Evolutionary conservation across 1,284 basidiomycete species (phyloP), one percentile per base, ranked within the genome.

Genomic region (Ustilago cynodontis): DNA sequence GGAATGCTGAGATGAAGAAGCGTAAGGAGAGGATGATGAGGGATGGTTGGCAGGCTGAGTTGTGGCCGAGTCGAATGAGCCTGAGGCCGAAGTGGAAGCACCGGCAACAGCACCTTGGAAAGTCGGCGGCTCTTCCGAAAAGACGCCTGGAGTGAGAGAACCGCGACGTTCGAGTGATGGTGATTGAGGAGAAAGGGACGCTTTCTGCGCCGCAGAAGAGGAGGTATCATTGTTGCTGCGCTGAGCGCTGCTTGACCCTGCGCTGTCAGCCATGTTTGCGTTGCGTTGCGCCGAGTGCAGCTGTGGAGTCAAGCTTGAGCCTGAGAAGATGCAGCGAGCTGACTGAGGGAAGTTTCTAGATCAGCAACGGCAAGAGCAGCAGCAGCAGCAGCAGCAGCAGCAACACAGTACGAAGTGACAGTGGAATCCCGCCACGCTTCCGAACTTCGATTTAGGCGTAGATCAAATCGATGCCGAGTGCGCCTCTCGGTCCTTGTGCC

Each of bases 121-220:
- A 13, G 51, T 56, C 18, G 77, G 77, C 24, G 77, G 74, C 65
- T 79, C 77, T 67, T 79, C 77, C n/a, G 70, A 54, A 55, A 62
- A 79, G 54, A 77, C 74, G 47, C 55, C 65, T 6, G 77, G 77
- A 10, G 77, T 70, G 22, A 79, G 60, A 14, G 68, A 68, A 24
- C 69, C 65, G 18, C 62, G 53, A 47, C 62, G 65, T 14, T 71
- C 65, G 39, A 71, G 50, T 47, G 71, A 9, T n/a, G 60, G 28
- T 24, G 64, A 28, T 22, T 49, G 58, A 6, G 47, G 49, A 4
- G 61, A 49, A 41, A 45, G 41, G 3, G 67, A 39, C 2, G 67
- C 47, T 3, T n/a, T 35, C 8, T 59, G 35, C 37, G 29, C n/a
- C 22, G 49, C 22, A 26, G 31, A 9, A 18, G 29, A 2, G n/a